A percentile compares a stretch with the other conserved stretches of the same genome.
Evolutionary conservation across 2,329 filamentous ascomycete genomes (phyloP).

Genomic region (Mollisiaceae sp.): DNA sequence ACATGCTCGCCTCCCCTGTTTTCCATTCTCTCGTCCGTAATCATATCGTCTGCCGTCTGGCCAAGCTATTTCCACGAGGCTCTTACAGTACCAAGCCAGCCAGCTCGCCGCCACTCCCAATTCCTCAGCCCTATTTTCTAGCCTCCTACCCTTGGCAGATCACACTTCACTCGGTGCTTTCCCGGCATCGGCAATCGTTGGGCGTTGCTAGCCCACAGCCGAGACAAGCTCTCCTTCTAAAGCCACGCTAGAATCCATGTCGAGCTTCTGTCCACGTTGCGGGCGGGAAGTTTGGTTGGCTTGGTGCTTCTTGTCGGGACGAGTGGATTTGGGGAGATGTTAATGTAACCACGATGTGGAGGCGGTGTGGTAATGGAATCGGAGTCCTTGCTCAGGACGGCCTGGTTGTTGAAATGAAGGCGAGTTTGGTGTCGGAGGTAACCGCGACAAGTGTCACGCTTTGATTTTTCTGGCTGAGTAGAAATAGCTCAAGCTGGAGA

Average conservation of each 20-base stretch:
- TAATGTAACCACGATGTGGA: not conserved
- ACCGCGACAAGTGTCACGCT: not conserved
- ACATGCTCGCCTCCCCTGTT: not conserved
- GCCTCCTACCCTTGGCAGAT: not conserved
- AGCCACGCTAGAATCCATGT: not conserved
- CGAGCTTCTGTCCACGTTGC: conserved; percentile 5
- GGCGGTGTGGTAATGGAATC: conserved; percentile 8
- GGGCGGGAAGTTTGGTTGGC: not conserved
- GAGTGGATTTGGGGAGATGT: not conserved
- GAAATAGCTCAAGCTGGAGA: too few species aligned
- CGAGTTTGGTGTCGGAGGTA: not conserved
- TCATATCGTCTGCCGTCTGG: not conserved
- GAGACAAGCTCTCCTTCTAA: conserved; percentile 2
- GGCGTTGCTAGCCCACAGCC: not conserved
- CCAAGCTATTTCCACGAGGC: not conserved
- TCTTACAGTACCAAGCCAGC: conserved; percentile 2
- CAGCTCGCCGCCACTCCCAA: not conserved
- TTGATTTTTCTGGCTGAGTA: not conserved
- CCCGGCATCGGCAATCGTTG: not conserved
- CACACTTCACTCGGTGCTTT: not conserved
- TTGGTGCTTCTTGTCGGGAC: not conserved
- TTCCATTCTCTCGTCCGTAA: not conserved
- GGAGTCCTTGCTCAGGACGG: not conserved
- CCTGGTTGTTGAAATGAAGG: not conserved
- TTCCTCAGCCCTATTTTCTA: not conserved